Percentiles rank a stretch among this genome's conserved stretches.
phyloP scores from a whole-genome alignment of 116 monocot species.

The Phalaenopsis hybrid region DNA sequence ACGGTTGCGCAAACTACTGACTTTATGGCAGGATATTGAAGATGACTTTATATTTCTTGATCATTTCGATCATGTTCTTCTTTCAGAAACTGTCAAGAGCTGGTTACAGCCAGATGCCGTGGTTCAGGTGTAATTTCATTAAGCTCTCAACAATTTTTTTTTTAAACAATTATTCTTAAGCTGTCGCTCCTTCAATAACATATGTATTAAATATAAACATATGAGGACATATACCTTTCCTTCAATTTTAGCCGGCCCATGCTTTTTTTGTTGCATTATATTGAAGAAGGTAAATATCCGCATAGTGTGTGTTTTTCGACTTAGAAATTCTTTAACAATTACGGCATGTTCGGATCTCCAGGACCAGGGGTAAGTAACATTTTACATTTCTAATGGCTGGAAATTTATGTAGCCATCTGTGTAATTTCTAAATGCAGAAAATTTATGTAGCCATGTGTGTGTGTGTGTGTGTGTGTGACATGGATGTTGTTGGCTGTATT shows the following conservation, averaged over 20 bases:
- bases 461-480: too few species aligned
- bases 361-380: background rate
- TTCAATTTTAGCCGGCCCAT: background rate
- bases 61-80: conserved; percentile 69
- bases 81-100: conserved; percentile 54
- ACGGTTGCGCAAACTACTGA: conserved; percentile 43
- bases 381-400: too few species aligned
- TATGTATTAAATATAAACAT: background rate
- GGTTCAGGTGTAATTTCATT: conserved; percentile 55
- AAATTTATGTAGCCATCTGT: too few species aligned
- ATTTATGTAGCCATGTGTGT: too few species aligned
- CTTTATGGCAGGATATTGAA: conserved; percentile 34
- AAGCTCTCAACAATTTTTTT: background rate
- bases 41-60: conserved; percentile 59
- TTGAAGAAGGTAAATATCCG: background rate
- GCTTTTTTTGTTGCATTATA: background rate
- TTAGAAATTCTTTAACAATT: background rate
- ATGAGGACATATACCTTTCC: background rate
- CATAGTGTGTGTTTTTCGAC: background rate
- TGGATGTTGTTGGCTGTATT: too few species aligned
- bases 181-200: background rate
- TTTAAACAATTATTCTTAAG: background rate
- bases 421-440: too few species aligned
- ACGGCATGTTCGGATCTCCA: background rate
- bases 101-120: conserved; percentile 69